Percentiles rank a stretch among this genome's conserved stretches.
Conservation (phyloP, 768 basidiomycete genomes). For the Boletus pseudo-olivaceus region DNA sequence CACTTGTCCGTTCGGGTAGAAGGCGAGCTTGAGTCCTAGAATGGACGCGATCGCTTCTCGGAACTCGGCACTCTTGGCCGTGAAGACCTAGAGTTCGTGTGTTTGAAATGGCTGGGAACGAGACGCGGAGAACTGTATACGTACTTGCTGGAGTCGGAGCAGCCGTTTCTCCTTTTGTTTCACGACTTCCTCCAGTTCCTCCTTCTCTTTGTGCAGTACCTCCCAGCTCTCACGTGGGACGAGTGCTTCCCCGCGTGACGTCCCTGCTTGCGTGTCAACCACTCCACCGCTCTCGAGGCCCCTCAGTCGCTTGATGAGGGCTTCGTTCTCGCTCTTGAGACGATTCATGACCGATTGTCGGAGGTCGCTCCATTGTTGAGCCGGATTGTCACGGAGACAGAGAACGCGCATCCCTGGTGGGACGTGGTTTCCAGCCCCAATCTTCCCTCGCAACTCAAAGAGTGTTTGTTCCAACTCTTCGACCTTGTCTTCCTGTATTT, state of each 20-base stretch:
- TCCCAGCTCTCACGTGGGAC: constrained; percentile 84
- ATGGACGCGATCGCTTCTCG: constrained; percentile 86
- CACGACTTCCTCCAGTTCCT: constrained; percentile 58
- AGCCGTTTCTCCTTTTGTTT: constrained; percentile 82
- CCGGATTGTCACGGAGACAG: constrained; percentile 75
- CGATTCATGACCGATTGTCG: constrained; percentile 72
- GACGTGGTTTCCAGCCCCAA: constrained; percentile 70
- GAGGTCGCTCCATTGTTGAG: constrained; percentile 75
- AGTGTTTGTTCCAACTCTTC: constrained; percentile 75
- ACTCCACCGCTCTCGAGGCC: constrained; percentile 50
- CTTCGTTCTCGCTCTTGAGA: constrained; percentile 79
- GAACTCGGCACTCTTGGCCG: constrained; percentile 85
- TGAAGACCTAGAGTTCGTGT: constrained; percentile 60
- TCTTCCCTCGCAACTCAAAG: constrained; percentile 73
- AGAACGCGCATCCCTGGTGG: constrained; percentile 69
- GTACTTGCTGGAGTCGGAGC: constrained; percentile 73
- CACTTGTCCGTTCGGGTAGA: constrained; percentile 88
- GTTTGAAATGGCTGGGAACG: no score
- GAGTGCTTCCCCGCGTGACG: constrained; percentile 28
- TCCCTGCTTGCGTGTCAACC: constrained; percentile 17
- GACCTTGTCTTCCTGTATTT: constrained; percentile 47
- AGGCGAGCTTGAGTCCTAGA: constrained; percentile 86
- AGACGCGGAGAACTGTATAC: constrained; percentile 32
- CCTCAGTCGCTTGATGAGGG: constrained; percentile 63
- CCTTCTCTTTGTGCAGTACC: constrained; percentile 62